Percentiles rank a stretch among this genome's conserved stretches.
Evolutionary conservation across 108 stramenopile genomes (phyloP).

Genomic region (Ochromonas danica): DNA sequence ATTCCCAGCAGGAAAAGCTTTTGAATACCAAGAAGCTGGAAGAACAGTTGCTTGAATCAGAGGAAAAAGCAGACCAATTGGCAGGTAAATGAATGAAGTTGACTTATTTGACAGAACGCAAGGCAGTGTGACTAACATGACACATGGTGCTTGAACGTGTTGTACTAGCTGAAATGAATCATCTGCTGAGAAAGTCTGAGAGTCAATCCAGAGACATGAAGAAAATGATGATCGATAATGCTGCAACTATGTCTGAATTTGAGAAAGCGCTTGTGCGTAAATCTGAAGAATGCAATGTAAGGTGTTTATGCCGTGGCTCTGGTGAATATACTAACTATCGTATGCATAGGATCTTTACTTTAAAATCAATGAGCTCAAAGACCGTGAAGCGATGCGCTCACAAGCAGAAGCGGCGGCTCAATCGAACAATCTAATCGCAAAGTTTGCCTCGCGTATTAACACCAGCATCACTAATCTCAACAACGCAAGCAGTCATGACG

Average conservation of each 20-base stretch:
- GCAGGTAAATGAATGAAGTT: neutral
- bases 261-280: slow-evolving; percentile 8
- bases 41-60: neutral
- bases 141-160: neutral
- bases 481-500: too few species aligned
- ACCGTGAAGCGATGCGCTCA: too few species aligned
- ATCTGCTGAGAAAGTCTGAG: neutral
- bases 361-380: too few species aligned
- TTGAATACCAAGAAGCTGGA: neutral
- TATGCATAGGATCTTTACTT: too few species aligned
- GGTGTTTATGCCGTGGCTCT: too few species aligned
- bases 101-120: too few species aligned
- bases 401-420: too few species aligned
- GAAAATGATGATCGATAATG: slow-evolving; percentile 3
- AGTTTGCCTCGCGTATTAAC: too few species aligned
- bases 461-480: too few species aligned
- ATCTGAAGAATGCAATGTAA: slow-evolving; percentile 26
- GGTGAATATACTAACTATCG: too few species aligned
- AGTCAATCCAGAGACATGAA: neutral
- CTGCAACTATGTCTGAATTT: neutral
- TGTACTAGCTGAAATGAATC: slow-evolving; percentile 12
- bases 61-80: neutral
- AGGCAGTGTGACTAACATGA: too few species aligned
- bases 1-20: neutral
- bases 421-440: too few species aligned